These are phyloP conservation scores for Trichophaea hybrida DNA, from an alignment of 2,329 filamentous ascomycete species.

Conservation along the genomic window DNA sequence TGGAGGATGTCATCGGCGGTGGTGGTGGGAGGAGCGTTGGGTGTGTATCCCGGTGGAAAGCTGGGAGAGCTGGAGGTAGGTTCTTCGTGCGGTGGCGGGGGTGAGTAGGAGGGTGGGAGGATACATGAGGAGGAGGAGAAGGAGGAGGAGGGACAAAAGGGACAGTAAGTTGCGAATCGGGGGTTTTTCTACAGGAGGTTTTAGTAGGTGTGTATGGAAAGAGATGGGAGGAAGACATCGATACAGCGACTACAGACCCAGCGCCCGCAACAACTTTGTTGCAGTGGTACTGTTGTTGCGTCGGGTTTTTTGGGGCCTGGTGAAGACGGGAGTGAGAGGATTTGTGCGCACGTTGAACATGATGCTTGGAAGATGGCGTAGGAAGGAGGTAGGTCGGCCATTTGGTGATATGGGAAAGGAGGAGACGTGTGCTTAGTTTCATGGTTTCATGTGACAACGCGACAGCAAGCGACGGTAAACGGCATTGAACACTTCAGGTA, in stretches of 20 bases:
- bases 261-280: conserved; percentile 22
- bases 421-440: not conserved
- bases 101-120: not conserved
- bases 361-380: conserved; percentile 2
- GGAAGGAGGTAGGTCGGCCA: not conserved
- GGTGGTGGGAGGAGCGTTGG: conserved; percentile 2
- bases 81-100: not conserved
- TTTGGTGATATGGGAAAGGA: not conserved
- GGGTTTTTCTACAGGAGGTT: conserved; percentile 18
- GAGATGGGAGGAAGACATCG: conserved; percentile 6
- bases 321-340: not conserved
- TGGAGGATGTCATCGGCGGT: conserved; percentile 13
- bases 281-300: not conserved
- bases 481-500: too few species aligned
- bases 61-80: not conserved
- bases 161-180: conserved; percentile 23
- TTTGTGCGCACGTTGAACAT: conserved; percentile 14
- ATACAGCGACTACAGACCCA: conserved; percentile 23
- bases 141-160: conserved; percentile 20
- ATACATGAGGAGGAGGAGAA: not conserved
- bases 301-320: not conserved
- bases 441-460: not conserved
- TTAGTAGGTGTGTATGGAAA: not conserved
- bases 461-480: too few species aligned
- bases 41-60: conserved; percentile 11